phyloP scores from a whole-genome alignment of 441 rosid species.

The Iberis amara region DNA sequence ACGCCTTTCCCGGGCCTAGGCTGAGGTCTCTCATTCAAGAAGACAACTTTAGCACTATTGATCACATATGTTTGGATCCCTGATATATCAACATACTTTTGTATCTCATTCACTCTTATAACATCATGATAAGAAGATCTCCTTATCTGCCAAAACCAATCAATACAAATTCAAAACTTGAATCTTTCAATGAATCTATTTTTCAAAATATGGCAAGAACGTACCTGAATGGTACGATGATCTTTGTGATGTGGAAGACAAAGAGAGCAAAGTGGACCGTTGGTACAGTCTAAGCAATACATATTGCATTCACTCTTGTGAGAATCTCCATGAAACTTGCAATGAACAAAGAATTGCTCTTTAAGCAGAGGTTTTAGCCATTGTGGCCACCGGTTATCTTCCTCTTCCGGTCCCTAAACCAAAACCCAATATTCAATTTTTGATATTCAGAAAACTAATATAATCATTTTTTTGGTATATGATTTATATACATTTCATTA shows the following conservation, averaged over 20 bases:
- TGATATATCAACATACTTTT: slow-evolving; percentile 69
- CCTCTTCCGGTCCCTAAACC: slow-evolving; percentile 78
- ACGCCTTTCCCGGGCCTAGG: slow-evolving; percentile 95
- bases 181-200: slow-evolving; percentile 10
- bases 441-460: too few species aligned
- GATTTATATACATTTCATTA: too few species aligned
- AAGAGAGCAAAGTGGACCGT: slow-evolving; percentile 75
- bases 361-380: slow-evolving; percentile 76
- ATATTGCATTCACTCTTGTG: slow-evolving; percentile 94
- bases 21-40: slow-evolving; percentile 91
- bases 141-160: slow-evolving; percentile 59
- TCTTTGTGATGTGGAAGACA: slow-evolving; percentile 72
- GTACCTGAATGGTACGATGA: slow-evolving; percentile 83
- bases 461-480: too few species aligned
- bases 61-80: slow-evolving; percentile 90
- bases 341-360: slow-evolving; percentile 79
- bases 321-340: slow-evolving; percentile 76
- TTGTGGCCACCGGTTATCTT: slow-evolving; percentile 66
- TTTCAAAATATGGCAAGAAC: background rate
- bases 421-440: too few species aligned
- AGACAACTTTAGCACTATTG: slow-evolving; percentile 93
- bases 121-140: slow-evolving; percentile 98
- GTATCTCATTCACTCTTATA: slow-evolving; percentile 82
- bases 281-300: slow-evolving; percentile 83
- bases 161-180: background rate